Evolutionary conservation across 129 eudicot genomes (phyloP), one percentile per base, ranked within the genome.

Genomic region (Silybum marianum): DNA sequence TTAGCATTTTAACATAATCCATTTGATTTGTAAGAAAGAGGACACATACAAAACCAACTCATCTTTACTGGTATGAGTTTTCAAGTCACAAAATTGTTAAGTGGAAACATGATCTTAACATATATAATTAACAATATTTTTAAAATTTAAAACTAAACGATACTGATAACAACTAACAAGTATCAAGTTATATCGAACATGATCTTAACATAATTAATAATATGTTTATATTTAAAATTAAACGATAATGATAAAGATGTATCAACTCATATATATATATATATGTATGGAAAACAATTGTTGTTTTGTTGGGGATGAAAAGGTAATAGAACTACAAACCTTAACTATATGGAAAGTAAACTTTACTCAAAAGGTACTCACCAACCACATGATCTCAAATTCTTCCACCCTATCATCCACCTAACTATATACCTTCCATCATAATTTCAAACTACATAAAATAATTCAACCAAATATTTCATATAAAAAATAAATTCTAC

Each of bases 351-450:
- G 65, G 44, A 74, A 74, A 74, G 42, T 81, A 21, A 74, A 73
- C 69, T 81, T 81, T 81, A 73, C 84, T 81, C 74, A 81, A 81
- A 81, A 42, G 79, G 72, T 28, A 66, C 68, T 28, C 83, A 81
- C 69, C 84, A 81, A 42, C 79, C 48, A 79, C 69, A 70, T 21
- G 66, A 58, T 58, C 23, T 58, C 66, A 58, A 58, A 18, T 69
- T 28, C 13, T 39, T n/a, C 66, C 23, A 58, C 23, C 76, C 72
- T 69, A 46, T 28, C 48, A 79, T n/a, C 32, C 69, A 74, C 60
- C 80, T 18, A 66, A 30, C 75, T 46, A 66, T 66, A 40, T 75
- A 74, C 80, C 58, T 30, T 74, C 80, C 38, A 26, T 74, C 70
- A 74, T 14, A 19, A 42, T 23, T 23, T 28, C 46, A 58, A 25